Evolutionary conservation across 2,329 filamentous ascomycete genomes (phyloP), one percentile per base, ranked within the genome.

Genomic region (Hypoxylon sp.): DNA sequence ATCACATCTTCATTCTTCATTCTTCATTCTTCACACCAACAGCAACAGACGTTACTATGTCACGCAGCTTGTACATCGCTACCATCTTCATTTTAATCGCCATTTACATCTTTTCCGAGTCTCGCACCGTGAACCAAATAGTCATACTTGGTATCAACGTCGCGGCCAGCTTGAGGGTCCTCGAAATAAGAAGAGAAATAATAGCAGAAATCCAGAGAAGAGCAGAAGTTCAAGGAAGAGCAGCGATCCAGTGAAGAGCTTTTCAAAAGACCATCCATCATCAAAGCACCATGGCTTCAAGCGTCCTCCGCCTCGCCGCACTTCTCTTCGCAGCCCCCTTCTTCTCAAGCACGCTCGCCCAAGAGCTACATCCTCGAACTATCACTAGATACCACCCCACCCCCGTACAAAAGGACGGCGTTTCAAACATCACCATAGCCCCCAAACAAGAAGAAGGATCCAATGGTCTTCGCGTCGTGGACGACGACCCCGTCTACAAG

Each of bases 401-500:
- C 39, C 17, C 17, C 39, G 17, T 44, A 17, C 39, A 44, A 21
- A 44, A 11, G 15, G 19, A 44, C n/a, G 4, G 39, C 39, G 24
- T 27, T 5, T 21, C 39, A 3, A 11, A 44, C 7, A 10, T 4
- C 39, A 19, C 3, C 39, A 2, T 17, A 1, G 6, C 35, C 50
- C 37, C 37, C 46, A 47, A 17, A 2, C 37, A 11, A 39, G 29
- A 55, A 53, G 2, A 21, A 53, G 56, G 57, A 11, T n/a, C 44
- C 37, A 5, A 11, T 6, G 56, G 53, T 4, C 51, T 60, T 1
- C 61, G 52, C 27, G 70, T 65, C 62, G 15, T 64, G 10, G 58
- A 68, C 65, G 59, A 60, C 6, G 62, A 68, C 51, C 29, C 72
- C 31, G 75, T 73, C 48, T 89, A 87, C 78, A 68, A 60, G 15